phyloP scores from a whole-genome alignment of 2,329 filamentous ascomycete species.

The Alternaria solani region DNA sequence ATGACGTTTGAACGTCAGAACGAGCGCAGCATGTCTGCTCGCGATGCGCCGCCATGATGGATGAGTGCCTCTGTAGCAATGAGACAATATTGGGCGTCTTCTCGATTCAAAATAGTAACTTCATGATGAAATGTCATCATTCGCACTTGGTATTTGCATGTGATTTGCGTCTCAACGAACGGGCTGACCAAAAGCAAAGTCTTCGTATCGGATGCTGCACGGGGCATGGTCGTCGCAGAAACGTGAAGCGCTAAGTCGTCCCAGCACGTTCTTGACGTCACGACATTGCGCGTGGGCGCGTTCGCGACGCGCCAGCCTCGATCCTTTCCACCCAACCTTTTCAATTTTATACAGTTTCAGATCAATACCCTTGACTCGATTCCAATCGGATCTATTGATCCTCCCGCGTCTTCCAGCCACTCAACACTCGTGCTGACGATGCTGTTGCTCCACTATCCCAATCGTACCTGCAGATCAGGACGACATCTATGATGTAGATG shows the following conservation, averaged over 20 bases:
- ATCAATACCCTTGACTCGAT: slow-evolving; percentile 4
- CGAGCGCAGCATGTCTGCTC: slow-evolving; percentile 13
- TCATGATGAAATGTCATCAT: not conserved
- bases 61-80: slow-evolving; percentile 18
- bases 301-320: slow-evolving; percentile 5
- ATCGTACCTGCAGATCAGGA: slow-evolving; percentile 24
- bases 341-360: slow-evolving; percentile 5
- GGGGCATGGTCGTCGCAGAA: not conserved
- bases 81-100: slow-evolving; percentile 10
- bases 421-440: not conserved
- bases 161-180: not conserved
- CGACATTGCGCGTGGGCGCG: slow-evolving; percentile 5
- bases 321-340: slow-evolving; percentile 6
- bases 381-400: not conserved
- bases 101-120: slow-evolving; percentile 1
- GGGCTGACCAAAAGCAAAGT: not conserved
- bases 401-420: slow-evolving; percentile 1
- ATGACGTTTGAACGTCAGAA: slow-evolving; percentile 14
- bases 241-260: slow-evolving; percentile 1
- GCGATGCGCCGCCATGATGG: slow-evolving; percentile 14
- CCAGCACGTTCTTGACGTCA: slow-evolving; percentile 9
- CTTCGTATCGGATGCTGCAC: not conserved
- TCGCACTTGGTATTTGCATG: not conserved
- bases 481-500: slow-evolving; percentile 25
- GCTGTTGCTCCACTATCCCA: not conserved